A percentile compares a stretch with the other conserved stretches of the same genome.
phyloP scores from a whole-genome alignment of 371 early-diverging fungal species.

The Mucor lusitanicus region DNA sequence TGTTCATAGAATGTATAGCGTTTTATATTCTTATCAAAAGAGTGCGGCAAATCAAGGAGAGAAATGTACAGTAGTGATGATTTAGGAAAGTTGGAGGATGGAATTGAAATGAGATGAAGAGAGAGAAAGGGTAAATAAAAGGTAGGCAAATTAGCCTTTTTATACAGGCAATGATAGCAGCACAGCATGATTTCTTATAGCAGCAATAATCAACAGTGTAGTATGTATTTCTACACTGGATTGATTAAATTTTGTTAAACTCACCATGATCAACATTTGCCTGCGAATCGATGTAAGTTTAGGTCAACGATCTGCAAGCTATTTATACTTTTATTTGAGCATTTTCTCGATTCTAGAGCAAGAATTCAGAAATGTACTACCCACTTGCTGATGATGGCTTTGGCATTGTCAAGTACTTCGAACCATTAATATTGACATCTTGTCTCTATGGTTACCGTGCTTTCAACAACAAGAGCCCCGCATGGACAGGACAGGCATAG shows the following conservation, averaged over 20 bases:
- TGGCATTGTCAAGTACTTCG: not conserved
- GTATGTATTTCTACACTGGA: not conserved
- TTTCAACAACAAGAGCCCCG: not conserved
- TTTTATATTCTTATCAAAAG: not conserved
- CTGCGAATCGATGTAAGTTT: not conserved
- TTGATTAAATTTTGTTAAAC: slow-evolving; percentile 4
- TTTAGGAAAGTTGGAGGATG: not conserved
- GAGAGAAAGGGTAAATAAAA: not conserved
- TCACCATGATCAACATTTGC: slow-evolving; percentile 16
- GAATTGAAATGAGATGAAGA: not conserved
- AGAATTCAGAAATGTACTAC: not conserved
- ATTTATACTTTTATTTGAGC: not conserved
- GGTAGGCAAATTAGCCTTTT: not conserved
- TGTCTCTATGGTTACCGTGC: no score
- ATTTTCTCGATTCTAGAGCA: not conserved
- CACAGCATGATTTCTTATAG: not conserved
- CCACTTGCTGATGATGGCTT: not conserved
- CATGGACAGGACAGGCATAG: not conserved
- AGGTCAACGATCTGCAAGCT: not conserved
- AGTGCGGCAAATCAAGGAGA: not conserved
- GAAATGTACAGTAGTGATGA: not conserved
- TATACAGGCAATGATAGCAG: not conserved
- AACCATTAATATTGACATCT: not conserved
- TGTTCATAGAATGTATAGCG: not conserved
- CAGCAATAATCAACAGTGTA: not conserved